Conservation (phyloP, 2,329 filamentous ascomycete species). For the Aspergillus sp. region DNA sequence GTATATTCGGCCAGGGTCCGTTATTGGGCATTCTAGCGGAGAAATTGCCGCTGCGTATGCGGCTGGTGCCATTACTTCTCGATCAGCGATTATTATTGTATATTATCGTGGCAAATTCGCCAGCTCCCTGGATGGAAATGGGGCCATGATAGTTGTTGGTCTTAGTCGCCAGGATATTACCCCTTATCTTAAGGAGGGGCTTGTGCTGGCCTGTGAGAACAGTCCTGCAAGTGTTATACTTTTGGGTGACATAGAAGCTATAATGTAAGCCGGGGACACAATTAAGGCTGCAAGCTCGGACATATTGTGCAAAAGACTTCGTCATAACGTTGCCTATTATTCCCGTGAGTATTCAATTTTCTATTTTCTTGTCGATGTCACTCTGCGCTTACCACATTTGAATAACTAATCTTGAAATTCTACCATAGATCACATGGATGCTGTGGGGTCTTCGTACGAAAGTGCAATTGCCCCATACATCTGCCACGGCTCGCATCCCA, state of each 20-base stretch:
- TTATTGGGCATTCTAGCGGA: conserved; percentile 20
- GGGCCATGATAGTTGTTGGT: conserved; percentile 16
- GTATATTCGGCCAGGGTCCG: conserved; percentile 6
- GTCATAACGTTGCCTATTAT: conserved; percentile 20
- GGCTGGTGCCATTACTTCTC: conserved; percentile 2
- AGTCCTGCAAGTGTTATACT: conserved; percentile 14
- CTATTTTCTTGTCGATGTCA: background rate
- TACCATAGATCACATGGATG: conserved; percentile 5
- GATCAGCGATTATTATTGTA: conserved; percentile 11
- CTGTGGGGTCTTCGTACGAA: background rate
- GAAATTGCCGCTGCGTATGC: conserved; percentile 22
- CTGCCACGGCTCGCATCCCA: background rate
- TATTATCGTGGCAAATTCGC: conserved; percentile 17
- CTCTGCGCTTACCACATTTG: no score
- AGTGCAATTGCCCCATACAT: background rate
- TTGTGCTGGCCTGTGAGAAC: conserved; percentile 20
- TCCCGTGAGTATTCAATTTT: background rate
- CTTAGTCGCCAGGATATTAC: conserved; percentile 4
- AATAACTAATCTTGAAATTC: background rate
- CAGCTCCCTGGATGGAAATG: background rate
- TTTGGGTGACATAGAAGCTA: conserved; percentile 10
- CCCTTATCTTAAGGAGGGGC: conserved; percentile 4
- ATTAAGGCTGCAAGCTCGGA: conserved; percentile 8
- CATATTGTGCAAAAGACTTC: conserved; percentile 6
- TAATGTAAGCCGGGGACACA: background rate